phyloP scores from a whole-genome alignment of 192 early-diverging fungal genomes.

The Paraglomus occultum region DNA sequence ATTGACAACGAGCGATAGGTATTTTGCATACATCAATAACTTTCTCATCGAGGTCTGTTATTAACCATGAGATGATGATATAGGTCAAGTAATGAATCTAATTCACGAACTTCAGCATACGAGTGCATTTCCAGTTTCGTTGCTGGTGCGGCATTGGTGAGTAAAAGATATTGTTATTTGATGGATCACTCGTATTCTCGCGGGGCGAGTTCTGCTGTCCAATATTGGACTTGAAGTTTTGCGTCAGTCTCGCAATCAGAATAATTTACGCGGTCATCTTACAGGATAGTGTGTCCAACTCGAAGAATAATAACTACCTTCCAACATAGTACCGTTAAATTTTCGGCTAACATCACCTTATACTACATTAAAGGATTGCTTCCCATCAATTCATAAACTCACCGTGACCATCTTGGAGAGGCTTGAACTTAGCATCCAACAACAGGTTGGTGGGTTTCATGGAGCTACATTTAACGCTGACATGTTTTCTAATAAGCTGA shows the following conservation, averaged over 20 bases:
- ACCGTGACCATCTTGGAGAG: conserved; percentile 73
- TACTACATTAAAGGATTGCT: conserved; percentile 59
- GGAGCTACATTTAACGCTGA: not conserved
- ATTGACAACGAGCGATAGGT: conserved; percentile 69
- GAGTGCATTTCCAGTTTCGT: conserved; percentile 89
- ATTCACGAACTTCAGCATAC: conserved; percentile 89
- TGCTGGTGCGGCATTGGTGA: conserved; percentile 57
- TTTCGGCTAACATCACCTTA: conserved; percentile 5
- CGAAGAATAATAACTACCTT: too few relatives aligned
- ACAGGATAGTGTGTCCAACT: not conserved
- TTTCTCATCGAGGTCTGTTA: not conserved
- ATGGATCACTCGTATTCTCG: too few relatives aligned
- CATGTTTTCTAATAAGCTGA: not conserved
- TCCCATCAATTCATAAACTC: conserved; percentile 72
- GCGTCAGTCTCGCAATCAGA: too few relatives aligned
- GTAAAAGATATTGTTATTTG: not conserved
- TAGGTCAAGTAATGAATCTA: conserved; percentile 68
- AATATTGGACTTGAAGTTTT: too few relatives aligned
- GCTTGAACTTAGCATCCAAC: conserved; percentile 72
- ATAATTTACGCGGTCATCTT: too few relatives aligned
- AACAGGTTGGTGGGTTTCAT: conserved; percentile 34
- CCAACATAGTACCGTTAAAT: too few relatives aligned
- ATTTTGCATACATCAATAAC: conserved; percentile 13
- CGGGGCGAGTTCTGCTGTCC: too few relatives aligned
- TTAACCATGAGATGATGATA: not conserved